These are phyloP conservation scores for Linnemannia exigua DNA, from an alignment of 192 early-diverging fungal species.

Conservation along the genomic window DNA sequence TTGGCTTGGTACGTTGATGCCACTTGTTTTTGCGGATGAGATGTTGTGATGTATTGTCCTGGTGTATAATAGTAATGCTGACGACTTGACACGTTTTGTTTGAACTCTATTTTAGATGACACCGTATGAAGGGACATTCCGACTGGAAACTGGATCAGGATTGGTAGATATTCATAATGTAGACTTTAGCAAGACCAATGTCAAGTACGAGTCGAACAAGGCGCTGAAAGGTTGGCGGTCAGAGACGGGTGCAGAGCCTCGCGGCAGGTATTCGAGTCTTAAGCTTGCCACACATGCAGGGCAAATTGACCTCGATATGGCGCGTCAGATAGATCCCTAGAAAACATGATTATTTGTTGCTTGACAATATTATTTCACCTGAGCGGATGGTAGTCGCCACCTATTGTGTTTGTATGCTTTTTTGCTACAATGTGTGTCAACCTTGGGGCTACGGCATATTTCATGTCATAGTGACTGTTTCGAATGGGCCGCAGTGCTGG, in stretches of 20 bases:
- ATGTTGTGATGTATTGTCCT: not conserved
- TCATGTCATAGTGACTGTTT: slow-evolving; percentile 3
- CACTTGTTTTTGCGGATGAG: not conserved
- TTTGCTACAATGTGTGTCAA: slow-evolving; percentile 1
- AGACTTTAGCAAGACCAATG: not conserved
- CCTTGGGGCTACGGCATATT: not conserved
- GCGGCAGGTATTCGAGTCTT: not conserved
- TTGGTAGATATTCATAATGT: not conserved
- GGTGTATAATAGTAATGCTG: not conserved
- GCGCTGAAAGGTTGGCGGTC: not conserved
- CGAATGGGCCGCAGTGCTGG: not conserved
- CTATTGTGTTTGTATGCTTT: not conserved
- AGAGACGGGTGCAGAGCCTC: not conserved
- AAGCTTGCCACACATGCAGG: not conserved
- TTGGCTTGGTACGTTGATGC: not conserved
- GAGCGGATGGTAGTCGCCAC: not conserved
- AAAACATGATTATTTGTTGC: not conserved
- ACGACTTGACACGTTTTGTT: not conserved
- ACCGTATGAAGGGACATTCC: not conserved
- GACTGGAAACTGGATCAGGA: not conserved
- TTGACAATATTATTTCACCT: not conserved
- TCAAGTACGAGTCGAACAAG: not conserved
- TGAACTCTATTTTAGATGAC: not conserved
- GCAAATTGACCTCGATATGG: not conserved
- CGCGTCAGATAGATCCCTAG: not conserved